Percentiles rank a stretch among this genome's conserved stretches.
Conservation (phyloP, 805 yeast genomes). For the Candida silvatica region DNA sequence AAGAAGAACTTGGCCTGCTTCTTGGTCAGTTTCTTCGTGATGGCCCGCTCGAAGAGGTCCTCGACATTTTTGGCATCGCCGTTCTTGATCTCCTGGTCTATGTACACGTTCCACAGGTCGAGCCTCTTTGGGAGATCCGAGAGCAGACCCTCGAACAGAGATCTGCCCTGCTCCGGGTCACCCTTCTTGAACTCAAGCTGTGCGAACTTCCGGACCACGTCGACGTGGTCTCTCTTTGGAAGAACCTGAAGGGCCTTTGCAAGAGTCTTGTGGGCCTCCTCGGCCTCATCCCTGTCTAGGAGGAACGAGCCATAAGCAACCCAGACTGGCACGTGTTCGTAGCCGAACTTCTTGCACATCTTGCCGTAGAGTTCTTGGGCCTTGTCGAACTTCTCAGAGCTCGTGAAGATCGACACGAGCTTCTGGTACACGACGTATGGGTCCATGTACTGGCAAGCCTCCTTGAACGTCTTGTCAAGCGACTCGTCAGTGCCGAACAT, state of each 20-base stretch:
- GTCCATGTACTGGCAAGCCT: constrained; percentile 89
- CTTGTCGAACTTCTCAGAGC: constrained; percentile 61
- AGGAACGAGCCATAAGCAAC: constrained; percentile 70
- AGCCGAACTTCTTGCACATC: constrained; percentile 75
- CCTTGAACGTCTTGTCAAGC: constrained; percentile 70
- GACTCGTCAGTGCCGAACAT: constrained; percentile 85
- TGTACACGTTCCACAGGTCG: constrained; percentile 91
- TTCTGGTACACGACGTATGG: constrained; percentile 73
- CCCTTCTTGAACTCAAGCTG: constrained; percentile 82
- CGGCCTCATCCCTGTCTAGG: constrained; percentile 46
- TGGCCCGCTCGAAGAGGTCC: constrained; percentile 74
- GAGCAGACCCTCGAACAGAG: constrained; percentile 85
- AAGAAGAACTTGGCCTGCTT: constrained; percentile 94
- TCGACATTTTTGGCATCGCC: constrained; percentile 62
- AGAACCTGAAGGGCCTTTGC: constrained; percentile 65
- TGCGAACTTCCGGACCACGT: constrained; percentile 80
- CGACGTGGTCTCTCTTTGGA: constrained; percentile 68
- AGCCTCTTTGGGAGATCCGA: constrained; percentile 87
- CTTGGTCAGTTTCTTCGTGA: constrained; percentile 56
- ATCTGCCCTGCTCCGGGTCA: constrained; percentile 89
- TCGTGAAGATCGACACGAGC: constrained; percentile 62
- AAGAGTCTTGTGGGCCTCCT: constrained; percentile 63
- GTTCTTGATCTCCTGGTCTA: constrained; percentile 83
- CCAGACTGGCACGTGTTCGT: constrained; percentile 65
- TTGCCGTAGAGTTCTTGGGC: constrained; percentile 63